Base-by-base conservation (phyloP, 2,329 filamentous ascomycete species). In the Dactylonectria estremocensis region DNA sequence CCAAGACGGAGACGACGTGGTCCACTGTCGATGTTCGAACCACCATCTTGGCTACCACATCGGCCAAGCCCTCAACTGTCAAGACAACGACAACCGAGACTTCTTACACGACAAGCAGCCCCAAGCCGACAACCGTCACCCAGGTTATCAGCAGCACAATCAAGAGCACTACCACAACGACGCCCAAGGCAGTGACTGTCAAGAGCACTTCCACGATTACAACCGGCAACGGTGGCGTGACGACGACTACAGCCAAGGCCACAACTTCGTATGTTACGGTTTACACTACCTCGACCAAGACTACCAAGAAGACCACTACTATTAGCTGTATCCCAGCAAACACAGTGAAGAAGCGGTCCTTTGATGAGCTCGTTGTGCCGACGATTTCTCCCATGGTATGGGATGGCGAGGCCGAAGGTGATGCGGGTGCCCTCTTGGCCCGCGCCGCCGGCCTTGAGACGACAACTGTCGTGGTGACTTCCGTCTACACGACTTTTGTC, bases 1-100 rank as follows among this genome's bases (percentile, higher is more conserved):
- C 73, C 1, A 71, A 77, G 40, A 76, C 74, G 11, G 60, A 69
- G 61, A 76, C 69, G 2, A 64, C 69, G 31, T 70, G 55, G 69
- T 60, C 33, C 40, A 74, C 72, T 5, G 50, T 73, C 1, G 31
- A 66, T 2, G 52, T 66, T 2, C 55, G 55, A 0, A 66, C 61
- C 5, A 74, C 72, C 1, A 64, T 63, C 5, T 22, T 73, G 2
- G 45, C 59, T 3, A 73, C 72, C 2, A 53, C 35, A 7, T 62
- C 59, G 6, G 66, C 54, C 24, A 74, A 66, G 18, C 57, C 33
- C 8, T 28, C 63, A 1, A 66, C 63, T 5, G 7, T 66, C 24
- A 61, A 60, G 1, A 72, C 74, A 0, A 72, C 66, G 11, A 68
- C 61, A 1, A 59, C 69, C 1, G 58, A 63, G 16, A 76, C 74